Percentiles rank a stretch among this genome's conserved stretches.
Conservation (phyloP, 2,329 filamentous ascomycete species). For the Fusarium longipes region DNA sequence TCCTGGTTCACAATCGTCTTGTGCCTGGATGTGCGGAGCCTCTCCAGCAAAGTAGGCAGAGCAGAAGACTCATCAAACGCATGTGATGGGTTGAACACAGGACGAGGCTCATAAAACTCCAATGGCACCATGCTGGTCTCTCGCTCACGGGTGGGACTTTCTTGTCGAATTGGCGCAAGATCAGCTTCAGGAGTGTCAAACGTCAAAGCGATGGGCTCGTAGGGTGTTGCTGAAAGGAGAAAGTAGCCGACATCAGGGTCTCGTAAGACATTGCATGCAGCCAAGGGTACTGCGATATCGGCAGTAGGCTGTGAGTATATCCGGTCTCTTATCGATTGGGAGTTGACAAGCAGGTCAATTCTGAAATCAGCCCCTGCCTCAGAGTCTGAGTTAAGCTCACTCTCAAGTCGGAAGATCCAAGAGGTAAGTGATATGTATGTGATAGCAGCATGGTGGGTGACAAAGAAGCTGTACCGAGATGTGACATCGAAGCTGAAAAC, state of each 20-base stretch:
- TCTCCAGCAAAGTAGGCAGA: constrained; percentile 66
- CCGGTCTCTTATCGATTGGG: constrained; percentile 67
- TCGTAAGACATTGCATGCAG: constrained; percentile 64
- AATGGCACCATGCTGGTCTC: constrained; percentile 58
- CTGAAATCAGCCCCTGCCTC: constrained; percentile 71
- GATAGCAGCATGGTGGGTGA: constrained; percentile 70
- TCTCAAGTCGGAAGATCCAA: constrained; percentile 73
- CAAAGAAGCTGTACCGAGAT: constrained; percentile 71
- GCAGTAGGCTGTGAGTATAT: constrained; percentile 65
- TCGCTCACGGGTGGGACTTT: constrained; percentile 57
- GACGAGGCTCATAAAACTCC: constrained; percentile 71
- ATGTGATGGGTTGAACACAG: constrained; percentile 72
- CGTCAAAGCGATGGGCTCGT: constrained; percentile 67
- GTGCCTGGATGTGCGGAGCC: constrained; percentile 68
- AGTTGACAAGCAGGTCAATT: constrained; percentile 68
- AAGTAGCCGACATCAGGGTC: constrained; percentile 74
- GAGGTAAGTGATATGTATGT: constrained; percentile 69
- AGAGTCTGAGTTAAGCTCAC: constrained; percentile 67
- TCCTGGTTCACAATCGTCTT: constrained; percentile 73
- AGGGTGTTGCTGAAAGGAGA: constrained; percentile 68
- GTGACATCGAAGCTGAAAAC: constrained; percentile 70
- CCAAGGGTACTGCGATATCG: constrained; percentile 61
- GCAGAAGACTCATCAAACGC: constrained; percentile 68
- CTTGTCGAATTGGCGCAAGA: constrained; percentile 56
- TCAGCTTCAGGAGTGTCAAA: constrained; percentile 70